Percentiles rank a stretch among this genome's conserved stretches.
Conservation (phyloP, 2,329 filamentous ascomycete genomes). For the Elsinoe necatrix region DNA sequence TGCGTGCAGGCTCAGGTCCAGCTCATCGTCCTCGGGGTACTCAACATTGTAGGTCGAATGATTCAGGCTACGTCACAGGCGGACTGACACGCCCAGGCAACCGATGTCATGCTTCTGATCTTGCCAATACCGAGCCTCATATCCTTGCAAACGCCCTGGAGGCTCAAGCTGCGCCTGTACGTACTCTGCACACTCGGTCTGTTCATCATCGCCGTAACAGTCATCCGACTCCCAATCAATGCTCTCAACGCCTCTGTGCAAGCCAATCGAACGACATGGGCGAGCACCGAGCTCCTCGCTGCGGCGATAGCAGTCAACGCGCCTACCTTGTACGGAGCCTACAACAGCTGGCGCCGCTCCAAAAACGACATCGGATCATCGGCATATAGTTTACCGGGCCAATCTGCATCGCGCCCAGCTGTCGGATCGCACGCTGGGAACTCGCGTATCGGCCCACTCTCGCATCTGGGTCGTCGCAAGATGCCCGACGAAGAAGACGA, state of each 20-base stretch:
- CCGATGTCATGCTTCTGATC: conserved; percentile 10
- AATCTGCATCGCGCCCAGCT: not conserved
- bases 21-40: conserved; percentile 6
- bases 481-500: conserved; percentile 7
- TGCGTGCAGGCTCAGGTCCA: conserved; percentile 8
- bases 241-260: conserved; percentile 5
- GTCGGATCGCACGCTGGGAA: not conserved
- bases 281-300: conserved; percentile 10
- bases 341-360: conserved; percentile 6
- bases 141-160: conserved; percentile 5
- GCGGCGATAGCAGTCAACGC: conserved; percentile 4
- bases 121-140: conserved; percentile 5
- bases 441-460: not conserved
- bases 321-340: conserved; percentile 4
- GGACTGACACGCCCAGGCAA: not conserved
- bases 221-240: conserved; percentile 9
- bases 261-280: conserved; percentile 9
- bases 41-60: not conserved
- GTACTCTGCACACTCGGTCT: conserved; percentile 2
- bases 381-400: conserved; percentile 1
- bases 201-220: conserved; percentile 10
- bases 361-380: not conserved
- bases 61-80: no score
- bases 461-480: conserved; percentile 6
- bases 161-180: conserved; percentile 5